Percentiles rank a stretch among this genome's conserved stretches.
phyloP scores from a whole-genome alignment of 1,284 basidiomycete genomes.

The Naganishia sp. region DNA sequence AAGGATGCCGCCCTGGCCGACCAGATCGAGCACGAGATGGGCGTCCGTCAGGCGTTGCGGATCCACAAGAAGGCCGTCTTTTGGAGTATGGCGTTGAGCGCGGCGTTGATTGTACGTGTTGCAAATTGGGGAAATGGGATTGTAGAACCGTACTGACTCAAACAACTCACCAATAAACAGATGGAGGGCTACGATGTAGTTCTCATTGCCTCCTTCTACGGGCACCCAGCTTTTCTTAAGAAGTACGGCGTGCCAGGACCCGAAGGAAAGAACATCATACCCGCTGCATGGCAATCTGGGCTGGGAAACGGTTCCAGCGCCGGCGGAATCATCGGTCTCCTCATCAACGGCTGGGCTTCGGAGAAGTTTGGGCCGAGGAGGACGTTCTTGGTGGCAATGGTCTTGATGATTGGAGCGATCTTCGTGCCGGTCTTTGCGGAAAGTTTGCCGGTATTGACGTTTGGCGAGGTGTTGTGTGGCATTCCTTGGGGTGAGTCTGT shows the following conservation, averaged over 20 bases:
- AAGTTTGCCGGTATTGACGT: conserved; percentile 48
- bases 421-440: conserved; percentile 51
- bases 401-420: conserved; percentile 40
- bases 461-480: conserved; percentile 50
- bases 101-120: conserved; percentile 39
- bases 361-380: conserved; percentile 53
- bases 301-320: conserved; percentile 48
- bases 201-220: conserved; percentile 52
- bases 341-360: conserved; percentile 49
- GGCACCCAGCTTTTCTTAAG: conserved; percentile 48
- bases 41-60: conserved; percentile 50
- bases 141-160: background rate
- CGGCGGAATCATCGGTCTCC: conserved; percentile 50
- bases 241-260: conserved; percentile 38
- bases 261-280: conserved; percentile 42
- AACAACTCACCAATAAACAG: conserved; percentile 37
- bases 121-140: too few relatives aligned
- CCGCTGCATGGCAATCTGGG: conserved; percentile 55
- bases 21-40: conserved; percentile 51
- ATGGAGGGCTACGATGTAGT: conserved; percentile 55
- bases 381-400: conserved; percentile 47
- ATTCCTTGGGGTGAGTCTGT: conserved; percentile 54
- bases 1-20: conserved; percentile 52
- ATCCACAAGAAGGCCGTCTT: conserved; percentile 55
- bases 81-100: conserved; percentile 53